A percentile compares a stretch with the other conserved stretches of the same genome.
phyloP scores from a whole-genome alignment of 2,329 filamentous ascomycete genomes.

The Zymoseptoria tritici region DNA sequence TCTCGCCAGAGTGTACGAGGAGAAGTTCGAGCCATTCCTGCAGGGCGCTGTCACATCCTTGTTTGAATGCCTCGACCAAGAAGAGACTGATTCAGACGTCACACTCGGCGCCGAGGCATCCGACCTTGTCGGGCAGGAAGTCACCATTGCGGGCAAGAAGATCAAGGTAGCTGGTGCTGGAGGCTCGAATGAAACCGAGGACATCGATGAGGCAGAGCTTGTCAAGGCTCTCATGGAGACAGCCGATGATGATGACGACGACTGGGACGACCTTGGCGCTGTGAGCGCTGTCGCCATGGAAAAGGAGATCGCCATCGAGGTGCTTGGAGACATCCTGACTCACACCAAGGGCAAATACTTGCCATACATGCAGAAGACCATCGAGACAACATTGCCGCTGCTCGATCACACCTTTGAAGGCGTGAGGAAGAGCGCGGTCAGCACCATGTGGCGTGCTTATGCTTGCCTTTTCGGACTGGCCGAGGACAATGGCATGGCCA shows the following conservation, averaged over 20 bases:
- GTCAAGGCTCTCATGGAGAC: slow-evolving; percentile 40
- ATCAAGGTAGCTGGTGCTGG: slow-evolving; percentile 65
- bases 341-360: slow-evolving; percentile 74
- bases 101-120: slow-evolving; percentile 66
- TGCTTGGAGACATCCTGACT: slow-evolving; percentile 84
- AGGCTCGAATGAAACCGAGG: slow-evolving; percentile 40
- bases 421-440: slow-evolving; percentile 83
- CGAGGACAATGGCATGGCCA: slow-evolving; percentile 67
- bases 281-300: slow-evolving; percentile 87
- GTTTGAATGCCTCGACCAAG: slow-evolving; percentile 78
- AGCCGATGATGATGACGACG: slow-evolving; percentile 59
- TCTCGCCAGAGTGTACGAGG: slow-evolving; percentile 86
- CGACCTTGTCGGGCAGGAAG: slow-evolving; percentile 66
- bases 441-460: slow-evolving; percentile 88
- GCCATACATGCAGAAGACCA: slow-evolving; percentile 80
- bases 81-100: slow-evolving; percentile 74
- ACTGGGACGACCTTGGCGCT: slow-evolving; percentile 75
- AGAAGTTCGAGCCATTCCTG: slow-evolving; percentile 72
- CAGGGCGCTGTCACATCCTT: slow-evolving; percentile 71
- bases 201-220: slow-evolving; percentile 54
- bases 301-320: slow-evolving; percentile 95
- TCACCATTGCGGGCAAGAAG: slow-evolving; percentile 75
- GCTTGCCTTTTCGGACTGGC: slow-evolving; percentile 83
- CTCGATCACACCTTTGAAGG: slow-evolving; percentile 88
- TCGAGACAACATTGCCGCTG: slow-evolving; percentile 72